phyloP scores from a whole-genome alignment of 2,329 filamentous ascomycete species.

The Diplodia scrobiculata region DNA sequence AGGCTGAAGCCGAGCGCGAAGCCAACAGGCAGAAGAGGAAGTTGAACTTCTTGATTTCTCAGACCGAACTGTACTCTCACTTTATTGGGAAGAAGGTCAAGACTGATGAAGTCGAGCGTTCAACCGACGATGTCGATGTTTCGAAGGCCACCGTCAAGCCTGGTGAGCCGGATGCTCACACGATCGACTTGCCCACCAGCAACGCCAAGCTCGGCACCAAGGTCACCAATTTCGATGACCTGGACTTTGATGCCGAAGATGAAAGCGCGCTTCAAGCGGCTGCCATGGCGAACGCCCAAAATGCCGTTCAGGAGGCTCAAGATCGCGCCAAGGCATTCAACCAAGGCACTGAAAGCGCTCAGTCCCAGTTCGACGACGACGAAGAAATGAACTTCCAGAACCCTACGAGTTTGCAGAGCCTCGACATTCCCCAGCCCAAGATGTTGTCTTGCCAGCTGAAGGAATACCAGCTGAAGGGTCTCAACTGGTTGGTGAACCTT shows the following conservation, averaged over 20 bases:
- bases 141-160: constrained; percentile 54
- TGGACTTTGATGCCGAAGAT: constrained; percentile 95
- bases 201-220: constrained; percentile 61
- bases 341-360: constrained; percentile 59
- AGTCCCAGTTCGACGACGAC: constrained; percentile 81
- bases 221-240: constrained; percentile 89
- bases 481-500: constrained; percentile 98
- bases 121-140: constrained; percentile 71
- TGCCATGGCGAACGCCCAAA: constrained; percentile 93
- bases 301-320: constrained; percentile 91
- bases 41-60: constrained; percentile 98
- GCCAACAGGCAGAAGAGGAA: constrained; percentile 97
- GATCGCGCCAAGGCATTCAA: constrained; percentile 93
- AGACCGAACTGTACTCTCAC: constrained; percentile 98
- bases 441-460: constrained; percentile 92
- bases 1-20: constrained; percentile 95
- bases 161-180: constrained; percentile 47
- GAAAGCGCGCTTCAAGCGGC: constrained; percentile 78
- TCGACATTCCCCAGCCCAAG: constrained; percentile 91
- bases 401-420: constrained; percentile 88
- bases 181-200: constrained; percentile 53
- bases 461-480: constrained; percentile 97
- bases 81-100: constrained; percentile 99
- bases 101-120: constrained; percentile 89
- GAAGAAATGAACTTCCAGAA: constrained; percentile 99